Evolutionary conservation across 1,284 basidiomycete genomes (phyloP).

Genomic region (Tausonia pullulans): DNA sequence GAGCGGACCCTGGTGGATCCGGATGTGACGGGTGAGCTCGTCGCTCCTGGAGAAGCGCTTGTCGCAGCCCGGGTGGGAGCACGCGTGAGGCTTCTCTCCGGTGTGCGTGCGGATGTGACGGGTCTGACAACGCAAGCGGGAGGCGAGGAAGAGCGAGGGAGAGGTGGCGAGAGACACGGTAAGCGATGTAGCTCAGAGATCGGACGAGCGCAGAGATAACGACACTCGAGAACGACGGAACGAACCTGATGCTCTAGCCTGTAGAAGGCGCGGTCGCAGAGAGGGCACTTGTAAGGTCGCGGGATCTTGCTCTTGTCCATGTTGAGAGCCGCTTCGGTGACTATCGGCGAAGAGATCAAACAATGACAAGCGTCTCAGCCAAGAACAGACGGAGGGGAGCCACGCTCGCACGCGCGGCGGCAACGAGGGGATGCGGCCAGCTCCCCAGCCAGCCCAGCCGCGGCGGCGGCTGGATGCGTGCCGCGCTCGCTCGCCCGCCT

Average conservation of each 20-base stretch:
- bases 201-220: constrained; percentile 62
- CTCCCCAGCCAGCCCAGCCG: no score
- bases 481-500: no score
- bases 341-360: background rate
- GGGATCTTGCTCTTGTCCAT: constrained; percentile 45
- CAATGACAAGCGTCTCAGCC: no score
- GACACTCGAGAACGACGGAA: constrained; percentile 16
- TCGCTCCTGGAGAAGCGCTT: constrained; percentile 96
- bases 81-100: constrained; percentile 92
- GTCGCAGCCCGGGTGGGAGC: constrained; percentile 88
- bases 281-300: constrained; percentile 87
- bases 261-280: constrained; percentile 84
- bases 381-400: no score
- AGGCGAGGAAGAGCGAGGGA: constrained; percentile 18
- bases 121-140: constrained; percentile 49
- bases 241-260: constrained; percentile 82
- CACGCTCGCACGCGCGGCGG: no score
- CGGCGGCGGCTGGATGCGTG: no score
- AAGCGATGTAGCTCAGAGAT: constrained; percentile 89
- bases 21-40: constrained; percentile 88
- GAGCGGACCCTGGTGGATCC: constrained; percentile 53
- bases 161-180: constrained; percentile 40
- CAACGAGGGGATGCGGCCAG: no score
- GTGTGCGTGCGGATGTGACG: constrained; percentile 97
- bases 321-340: constrained; percentile 36